These are phyloP conservation scores for Leccinum subtestaceum DNA, from an alignment of 768 basidiomycete species.

Conservation along the genomic window DNA sequence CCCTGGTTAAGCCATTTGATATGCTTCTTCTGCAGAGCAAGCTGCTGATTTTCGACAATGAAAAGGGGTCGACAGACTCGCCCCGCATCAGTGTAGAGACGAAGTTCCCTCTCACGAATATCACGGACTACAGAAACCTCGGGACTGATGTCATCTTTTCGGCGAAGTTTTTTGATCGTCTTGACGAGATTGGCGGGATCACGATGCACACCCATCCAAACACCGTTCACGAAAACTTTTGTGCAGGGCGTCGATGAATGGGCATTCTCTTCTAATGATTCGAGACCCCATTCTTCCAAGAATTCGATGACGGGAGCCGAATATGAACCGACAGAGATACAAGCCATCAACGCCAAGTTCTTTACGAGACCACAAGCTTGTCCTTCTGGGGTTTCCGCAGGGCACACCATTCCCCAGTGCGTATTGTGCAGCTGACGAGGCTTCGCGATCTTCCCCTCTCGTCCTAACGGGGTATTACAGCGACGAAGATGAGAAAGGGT, in stretches of 20 bases:
- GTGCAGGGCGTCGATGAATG: conserved; percentile 81
- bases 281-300: conserved; percentile 97
- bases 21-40: conserved; percentile 81
- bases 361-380: conserved; percentile 99
- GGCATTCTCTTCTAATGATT: conserved; percentile 91
- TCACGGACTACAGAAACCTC: conserved; percentile 98
- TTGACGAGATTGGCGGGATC: conserved; percentile 90
- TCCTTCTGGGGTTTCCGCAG: conserved; percentile 98
- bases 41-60: conserved; percentile 90
- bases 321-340: conserved; percentile 95
- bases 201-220: conserved; percentile 99
- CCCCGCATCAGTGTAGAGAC: conserved; percentile 95
- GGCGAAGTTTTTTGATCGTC: conserved; percentile 87
- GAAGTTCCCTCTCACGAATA: conserved; percentile 91
- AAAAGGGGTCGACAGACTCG: conserved; percentile 96
- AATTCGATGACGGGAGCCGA: conserved; percentile 97
- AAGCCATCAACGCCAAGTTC: conserved; percentile 95
- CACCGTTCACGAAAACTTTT: conserved; percentile 98
- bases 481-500: conserved; percentile 97
- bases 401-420: conserved; percentile 99
- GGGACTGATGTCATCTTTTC: conserved; percentile 92
- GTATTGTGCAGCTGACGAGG: conserved; percentile 99
- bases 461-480: conserved; percentile 95
- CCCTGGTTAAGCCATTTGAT: conserved; percentile 66
- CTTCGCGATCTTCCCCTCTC: conserved; percentile 98